Evolutionary conservation across 2,329 filamentous ascomycete species (phyloP).

Genomic region (Epichloe scottii): DNA sequence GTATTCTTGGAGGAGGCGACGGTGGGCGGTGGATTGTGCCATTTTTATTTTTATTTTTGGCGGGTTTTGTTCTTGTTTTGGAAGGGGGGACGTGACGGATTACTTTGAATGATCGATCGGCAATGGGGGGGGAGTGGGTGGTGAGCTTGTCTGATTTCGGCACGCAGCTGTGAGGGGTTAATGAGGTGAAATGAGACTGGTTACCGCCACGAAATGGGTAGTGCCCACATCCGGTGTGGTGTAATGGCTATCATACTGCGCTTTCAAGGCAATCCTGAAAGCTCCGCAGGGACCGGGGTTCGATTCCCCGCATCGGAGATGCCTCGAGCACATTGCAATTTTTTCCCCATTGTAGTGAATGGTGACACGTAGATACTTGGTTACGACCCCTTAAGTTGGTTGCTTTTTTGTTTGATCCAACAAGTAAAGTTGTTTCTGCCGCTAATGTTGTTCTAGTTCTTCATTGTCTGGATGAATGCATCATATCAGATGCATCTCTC

Average conservation of each 20-base stretch:
- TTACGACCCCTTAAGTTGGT: rapidly evolving
- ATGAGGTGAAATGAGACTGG: too few relatives aligned
- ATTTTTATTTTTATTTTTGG: constrained; percentile 21
- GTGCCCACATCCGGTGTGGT: constrained; percentile 6
- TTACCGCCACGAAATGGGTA: too few relatives aligned
- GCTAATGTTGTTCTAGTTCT: too few relatives aligned
- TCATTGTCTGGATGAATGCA: too few relatives aligned
- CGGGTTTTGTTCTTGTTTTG: background rate
- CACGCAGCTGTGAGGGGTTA: rapidly evolving
- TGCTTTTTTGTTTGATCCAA: too few relatives aligned
- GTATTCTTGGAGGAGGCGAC: constrained; percentile 92
- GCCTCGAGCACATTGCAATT: rapidly evolving
- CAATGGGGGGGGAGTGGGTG: too few relatives aligned
- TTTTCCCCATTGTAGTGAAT: rapidly evolving
- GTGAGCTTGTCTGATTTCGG: too few relatives aligned
- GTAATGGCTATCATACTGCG: constrained; percentile 10
- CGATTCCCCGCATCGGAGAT: constrained; percentile 9
- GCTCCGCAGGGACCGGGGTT: constrained; percentile 9
- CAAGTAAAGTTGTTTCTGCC: too few relatives aligned
- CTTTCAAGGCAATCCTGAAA: background rate
- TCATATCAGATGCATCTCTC: too few relatives aligned
- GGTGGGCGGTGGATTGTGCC: constrained; percentile 52
- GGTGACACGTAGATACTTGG: too few relatives aligned
- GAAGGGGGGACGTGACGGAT: too few relatives aligned
- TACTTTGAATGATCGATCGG: too few relatives aligned